These are phyloP conservation scores for Apiosordaria backusii DNA, from an alignment of 495 filamentous ascomycete genomes.

Conservation along the genomic window DNA sequence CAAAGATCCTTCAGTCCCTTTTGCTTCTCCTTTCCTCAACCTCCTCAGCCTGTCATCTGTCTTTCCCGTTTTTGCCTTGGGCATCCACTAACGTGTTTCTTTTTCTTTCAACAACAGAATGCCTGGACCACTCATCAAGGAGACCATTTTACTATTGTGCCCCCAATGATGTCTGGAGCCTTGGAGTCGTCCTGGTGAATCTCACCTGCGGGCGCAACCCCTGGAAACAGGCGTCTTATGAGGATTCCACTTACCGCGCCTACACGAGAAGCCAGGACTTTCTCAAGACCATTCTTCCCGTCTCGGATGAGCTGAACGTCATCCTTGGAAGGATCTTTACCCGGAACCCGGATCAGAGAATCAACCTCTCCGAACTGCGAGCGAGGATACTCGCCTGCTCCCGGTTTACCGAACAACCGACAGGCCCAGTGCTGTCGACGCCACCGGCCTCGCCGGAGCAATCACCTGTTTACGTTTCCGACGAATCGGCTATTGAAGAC, in stretches of 20 bases:
- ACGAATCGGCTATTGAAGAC: constrained; percentile 40
- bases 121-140: constrained; percentile 79
- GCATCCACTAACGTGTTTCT: constrained; percentile 28
- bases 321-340: constrained; percentile 91
- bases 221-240: constrained; percentile 90
- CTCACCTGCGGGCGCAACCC: constrained; percentile 97
- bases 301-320: constrained; percentile 84
- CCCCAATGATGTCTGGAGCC: constrained; percentile 96
- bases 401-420: constrained; percentile 59
- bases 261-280: constrained; percentile 84
- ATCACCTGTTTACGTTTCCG: constrained; percentile 42
- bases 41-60: constrained; percentile 10
- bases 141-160: constrained; percentile 84
- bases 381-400: constrained; percentile 72
- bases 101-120: constrained; percentile 59
- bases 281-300: constrained; percentile 85
- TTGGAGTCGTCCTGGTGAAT: constrained; percentile 96
- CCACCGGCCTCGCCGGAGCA: constrained; percentile 40
- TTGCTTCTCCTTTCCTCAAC: constrained; percentile 5
- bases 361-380: constrained; percentile 78
- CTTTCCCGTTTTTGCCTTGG: constrained; percentile 8
- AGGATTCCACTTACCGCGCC: constrained; percentile 94
- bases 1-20: background rate
- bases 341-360: constrained; percentile 77
- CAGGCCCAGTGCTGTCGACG: constrained; percentile 28